phyloP scores from a whole-genome alignment of 2,329 filamentous ascomycete species.

The Calcarisporium arbuscula region DNA sequence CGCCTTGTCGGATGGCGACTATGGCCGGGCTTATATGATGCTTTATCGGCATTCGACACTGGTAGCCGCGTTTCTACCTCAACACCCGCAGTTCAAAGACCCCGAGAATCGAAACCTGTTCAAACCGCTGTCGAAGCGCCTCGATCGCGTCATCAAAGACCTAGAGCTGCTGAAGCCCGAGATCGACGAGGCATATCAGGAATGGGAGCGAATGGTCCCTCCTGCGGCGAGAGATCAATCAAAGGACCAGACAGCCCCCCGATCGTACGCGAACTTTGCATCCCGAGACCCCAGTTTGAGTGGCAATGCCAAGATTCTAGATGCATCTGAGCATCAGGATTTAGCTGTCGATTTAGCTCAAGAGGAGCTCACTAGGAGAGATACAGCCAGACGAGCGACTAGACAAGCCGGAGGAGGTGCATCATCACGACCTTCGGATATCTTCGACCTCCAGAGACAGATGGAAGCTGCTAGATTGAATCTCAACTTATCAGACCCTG shows the following conservation, averaged over 20 bases:
- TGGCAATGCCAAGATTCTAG: conserved; percentile 53
- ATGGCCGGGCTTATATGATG: conserved; percentile 82
- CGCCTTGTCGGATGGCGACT: conserved; percentile 79
- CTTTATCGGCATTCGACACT: conserved; percentile 85
- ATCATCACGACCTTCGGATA: conserved; percentile 20
- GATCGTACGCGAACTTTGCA: conserved; percentile 39
- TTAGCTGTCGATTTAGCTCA: conserved; percentile 72
- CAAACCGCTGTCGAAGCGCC: conserved; percentile 39
- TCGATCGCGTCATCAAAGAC: conserved; percentile 55
- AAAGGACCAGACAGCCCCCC: conserved; percentile 1
- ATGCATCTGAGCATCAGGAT: conserved; percentile 65
- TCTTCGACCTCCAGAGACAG: conserved; percentile 40
- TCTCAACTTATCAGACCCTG: conserved; percentile 31
- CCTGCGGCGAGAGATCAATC: conserved; percentile 1
- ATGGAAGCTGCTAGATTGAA: conserved; percentile 47
- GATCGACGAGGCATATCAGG: conserved; percentile 64
- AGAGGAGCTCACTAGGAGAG: conserved; percentile 62
- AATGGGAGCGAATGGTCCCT: conserved; percentile 53
- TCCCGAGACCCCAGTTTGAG: conserved; percentile 56
- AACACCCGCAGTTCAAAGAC: conserved; percentile 69
- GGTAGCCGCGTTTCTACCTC: conserved; percentile 67
- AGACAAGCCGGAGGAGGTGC: conserved; percentile 41
- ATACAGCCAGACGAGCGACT: conserved; percentile 52
- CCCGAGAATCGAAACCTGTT: conserved; percentile 60
- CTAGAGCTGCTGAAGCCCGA: conserved; percentile 76